Conservation (phyloP, 1,284 basidiomycete genomes). For the Tausonia pullulans region DNA sequence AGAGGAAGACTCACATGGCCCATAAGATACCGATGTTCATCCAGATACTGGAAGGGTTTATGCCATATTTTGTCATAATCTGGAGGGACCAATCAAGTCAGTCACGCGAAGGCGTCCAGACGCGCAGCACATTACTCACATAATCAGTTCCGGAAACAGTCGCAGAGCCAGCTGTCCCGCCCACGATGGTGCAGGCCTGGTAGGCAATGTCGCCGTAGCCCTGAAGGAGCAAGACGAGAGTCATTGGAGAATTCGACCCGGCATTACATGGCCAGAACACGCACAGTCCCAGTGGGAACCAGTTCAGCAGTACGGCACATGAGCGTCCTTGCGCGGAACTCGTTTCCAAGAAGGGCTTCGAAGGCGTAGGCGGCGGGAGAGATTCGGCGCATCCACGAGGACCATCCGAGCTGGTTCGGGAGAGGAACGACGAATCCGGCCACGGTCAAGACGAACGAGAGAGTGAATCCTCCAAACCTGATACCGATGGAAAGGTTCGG, state of each 20-base stretch:
- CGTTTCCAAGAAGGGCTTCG: conserved; percentile 16
- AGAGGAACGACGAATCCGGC: conserved; percentile 15
- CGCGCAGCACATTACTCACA: background rate
- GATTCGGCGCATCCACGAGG: conserved; percentile 31
- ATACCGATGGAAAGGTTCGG: conserved; percentile 12
- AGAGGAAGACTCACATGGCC: conserved; percentile 35
- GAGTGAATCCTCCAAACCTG: conserved; percentile 12
- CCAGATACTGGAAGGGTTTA: conserved; percentile 30
- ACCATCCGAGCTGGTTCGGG: conserved; percentile 10
- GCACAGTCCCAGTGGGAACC: conserved; percentile 14
- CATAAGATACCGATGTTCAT: conserved; percentile 39
- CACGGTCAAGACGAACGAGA: conserved; percentile 4
- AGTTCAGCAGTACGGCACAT: conserved; percentile 6
- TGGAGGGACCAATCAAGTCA: background rate
- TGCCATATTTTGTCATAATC: background rate
- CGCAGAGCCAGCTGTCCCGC: background rate
- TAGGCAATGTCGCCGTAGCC: background rate
- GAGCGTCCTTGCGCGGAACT: conserved; percentile 8
- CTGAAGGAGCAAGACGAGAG: background rate
- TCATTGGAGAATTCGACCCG: background rate
- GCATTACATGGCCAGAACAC: background rate
- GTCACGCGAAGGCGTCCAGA: too few relatives aligned
- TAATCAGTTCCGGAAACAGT: background rate
- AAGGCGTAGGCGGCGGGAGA: background rate
- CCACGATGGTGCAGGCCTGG: conserved; percentile 21